Evolutionary conservation across 1,284 basidiomycete species (phyloP).

Genomic region (Papiliotrema fonsecae): DNA sequence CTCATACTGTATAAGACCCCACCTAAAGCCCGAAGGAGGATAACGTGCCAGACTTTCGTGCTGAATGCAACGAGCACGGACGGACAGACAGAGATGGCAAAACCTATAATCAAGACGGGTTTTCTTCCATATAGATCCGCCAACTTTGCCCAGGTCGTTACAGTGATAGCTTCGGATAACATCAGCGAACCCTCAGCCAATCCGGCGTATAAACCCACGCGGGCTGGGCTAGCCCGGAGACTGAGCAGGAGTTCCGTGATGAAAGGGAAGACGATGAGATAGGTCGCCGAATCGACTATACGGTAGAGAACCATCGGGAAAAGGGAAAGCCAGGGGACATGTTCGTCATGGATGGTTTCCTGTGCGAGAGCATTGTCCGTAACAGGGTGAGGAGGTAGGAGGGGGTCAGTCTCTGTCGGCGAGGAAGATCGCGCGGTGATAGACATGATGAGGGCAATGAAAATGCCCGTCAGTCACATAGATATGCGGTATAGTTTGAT

Average conservation of each 20-base stretch:
- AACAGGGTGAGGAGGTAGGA: not conserved
- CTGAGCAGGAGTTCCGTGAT: constrained; percentile 28
- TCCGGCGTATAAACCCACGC: constrained; percentile 26
- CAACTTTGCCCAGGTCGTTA: constrained; percentile 22
- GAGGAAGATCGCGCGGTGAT: no score
- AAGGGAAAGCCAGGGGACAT: no score
- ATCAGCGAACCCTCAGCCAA: constrained; percentile 25
- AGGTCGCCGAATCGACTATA: no score
- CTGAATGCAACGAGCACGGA: constrained; percentile 20
- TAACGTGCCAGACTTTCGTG: constrained; percentile 18
- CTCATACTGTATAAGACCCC: constrained; percentile 4
- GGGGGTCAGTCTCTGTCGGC: no score
- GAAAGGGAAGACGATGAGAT: no score
- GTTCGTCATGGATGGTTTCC: no score
- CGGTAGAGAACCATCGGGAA: no score
- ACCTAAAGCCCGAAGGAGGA: constrained; percentile 23
- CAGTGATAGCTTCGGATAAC: constrained; percentile 20
- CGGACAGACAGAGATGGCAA: constrained; percentile 2
- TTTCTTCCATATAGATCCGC: constrained; percentile 23
- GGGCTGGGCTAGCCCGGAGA: constrained; percentile 13
- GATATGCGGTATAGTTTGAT: no score
- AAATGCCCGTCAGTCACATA: no score
- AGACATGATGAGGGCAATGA: no score
- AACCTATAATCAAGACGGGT: constrained; percentile 17
- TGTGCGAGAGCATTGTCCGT: no score